phyloP scores from a whole-genome alignment of 768 basidiomycete genomes.

The Kwoniella bestiolae region DNA sequence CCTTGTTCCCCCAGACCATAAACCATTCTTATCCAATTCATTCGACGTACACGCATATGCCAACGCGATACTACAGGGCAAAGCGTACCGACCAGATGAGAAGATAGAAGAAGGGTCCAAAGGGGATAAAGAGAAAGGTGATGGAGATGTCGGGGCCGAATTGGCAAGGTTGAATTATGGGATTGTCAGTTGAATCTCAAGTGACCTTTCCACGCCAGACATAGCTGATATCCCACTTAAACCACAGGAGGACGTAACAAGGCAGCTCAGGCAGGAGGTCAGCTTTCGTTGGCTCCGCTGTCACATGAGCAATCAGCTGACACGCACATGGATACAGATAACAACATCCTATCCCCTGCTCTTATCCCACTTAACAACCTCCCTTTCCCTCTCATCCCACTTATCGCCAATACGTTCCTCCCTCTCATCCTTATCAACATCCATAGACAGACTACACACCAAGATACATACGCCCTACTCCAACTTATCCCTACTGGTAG shows the following conservation, averaged over 20 bases:
- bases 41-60: conserved; percentile 92
- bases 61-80: conserved; percentile 83
- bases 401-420: conserved; percentile 41
- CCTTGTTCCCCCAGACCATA: conserved; percentile 64
- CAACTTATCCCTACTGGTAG: conserved; percentile 71
- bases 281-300: conserved; percentile 47
- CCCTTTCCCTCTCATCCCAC: conserved; percentile 43
- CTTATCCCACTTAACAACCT: conserved; percentile 47
- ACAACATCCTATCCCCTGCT: conserved; percentile 47
- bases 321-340: conserved; percentile 19
- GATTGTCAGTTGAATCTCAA: conserved; percentile 59
- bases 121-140: conserved; percentile 15
- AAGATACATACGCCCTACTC: conserved; percentile 87
- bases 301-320: background rate
- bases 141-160: conserved; percentile 78
- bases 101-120: conserved; percentile 60
- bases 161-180: conserved; percentile 84
- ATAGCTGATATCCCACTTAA: conserved; percentile 17
- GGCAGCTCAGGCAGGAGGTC: conserved; percentile 84
- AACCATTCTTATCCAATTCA: conserved; percentile 70
- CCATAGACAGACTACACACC: conserved; percentile 67
- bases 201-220: background rate
- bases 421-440: conserved; percentile 37
- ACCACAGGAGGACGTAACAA: conserved; percentile 87
- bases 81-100: conserved; percentile 68